These are phyloP conservation scores for Schizosaccharomyces octosporus DNA, from an alignment of 805 yeast species.

Conservation along the genomic window DNA sequence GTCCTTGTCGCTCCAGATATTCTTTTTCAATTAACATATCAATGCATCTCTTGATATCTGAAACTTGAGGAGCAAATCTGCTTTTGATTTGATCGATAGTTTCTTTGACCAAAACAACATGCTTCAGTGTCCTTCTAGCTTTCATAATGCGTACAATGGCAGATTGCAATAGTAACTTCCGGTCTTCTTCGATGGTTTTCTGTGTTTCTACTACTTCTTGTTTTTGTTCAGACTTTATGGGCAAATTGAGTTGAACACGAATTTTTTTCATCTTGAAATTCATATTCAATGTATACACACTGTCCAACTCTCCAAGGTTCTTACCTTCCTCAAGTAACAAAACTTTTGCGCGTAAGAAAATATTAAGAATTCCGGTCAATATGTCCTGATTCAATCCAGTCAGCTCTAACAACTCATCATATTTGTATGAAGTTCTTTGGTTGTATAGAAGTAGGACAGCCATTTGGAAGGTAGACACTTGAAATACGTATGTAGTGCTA, in stretches of 20 bases:
- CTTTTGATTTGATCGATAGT: slow-evolving; percentile 63
- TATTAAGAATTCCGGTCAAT: slow-evolving; percentile 52
- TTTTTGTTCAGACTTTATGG: slow-evolving; percentile 31
- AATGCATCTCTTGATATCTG: slow-evolving; percentile 69
- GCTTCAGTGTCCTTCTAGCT: slow-evolving; percentile 59
- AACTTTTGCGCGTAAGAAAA: slow-evolving; percentile 56
- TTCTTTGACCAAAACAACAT: slow-evolving; percentile 61
- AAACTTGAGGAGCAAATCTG: slow-evolving; percentile 63
- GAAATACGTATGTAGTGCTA: slow-evolving; percentile 30
- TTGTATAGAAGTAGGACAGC: slow-evolving; percentile 70
- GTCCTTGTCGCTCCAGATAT: slow-evolving; percentile 35
- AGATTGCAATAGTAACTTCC: slow-evolving; percentile 68
- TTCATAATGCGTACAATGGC: slow-evolving; percentile 93
- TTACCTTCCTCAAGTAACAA: slow-evolving; percentile 26
- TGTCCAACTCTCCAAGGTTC: slow-evolving; percentile 25
- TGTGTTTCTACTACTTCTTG: slow-evolving; percentile 52
- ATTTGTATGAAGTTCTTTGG: slow-evolving; percentile 32
- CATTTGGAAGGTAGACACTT: slow-evolving; percentile 67
- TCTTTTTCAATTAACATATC: slow-evolving; percentile 68
- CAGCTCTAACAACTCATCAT: slow-evolving; percentile 33
- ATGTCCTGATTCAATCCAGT: slow-evolving; percentile 44
- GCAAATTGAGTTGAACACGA: slow-evolving; percentile 50
- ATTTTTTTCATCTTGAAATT: slow-evolving; percentile 71
- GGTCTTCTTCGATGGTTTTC: slow-evolving; percentile 63
- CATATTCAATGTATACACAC: slow-evolving; percentile 34